Evolutionary conservation across 352 stramenopile genomes (phyloP), one percentile per base, ranked within the genome.

Genomic region (Pythium plurisporium): DNA sequence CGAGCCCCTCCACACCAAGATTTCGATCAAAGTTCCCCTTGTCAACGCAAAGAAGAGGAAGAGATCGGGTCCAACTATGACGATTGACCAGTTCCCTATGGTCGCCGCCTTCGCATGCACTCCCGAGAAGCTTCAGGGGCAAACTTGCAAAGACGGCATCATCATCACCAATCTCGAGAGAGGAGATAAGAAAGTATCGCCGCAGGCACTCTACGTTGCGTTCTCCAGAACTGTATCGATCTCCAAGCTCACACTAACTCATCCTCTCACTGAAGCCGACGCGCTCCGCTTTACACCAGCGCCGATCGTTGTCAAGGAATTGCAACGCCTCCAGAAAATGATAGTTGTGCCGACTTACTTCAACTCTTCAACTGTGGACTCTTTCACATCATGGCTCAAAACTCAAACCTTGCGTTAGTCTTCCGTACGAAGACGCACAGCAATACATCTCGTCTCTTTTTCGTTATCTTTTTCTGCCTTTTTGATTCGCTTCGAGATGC

Each of bases 101-200:
- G 34, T 55, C 6, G 22, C 48, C 1, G 48, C 48, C 4, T 55
- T 55, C 26, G 34, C 34, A 11, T 55, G 48, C 34, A 55, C 48
- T 1, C 48, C 48, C 0, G 48, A 55, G 37, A 55, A 55, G 17
- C 48, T 55, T 1, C 48, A 55, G 27, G 48, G 48, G 5, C 48
- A 46, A 15, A 55, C 48, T 0, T 55, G 48, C 36, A 55, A 55
- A 12, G 23, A 55, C 22, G 48, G 48, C 0, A 46, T 55, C 15
- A 37, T 46, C 0, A 1, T 55, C 12, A 10, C 15, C 11, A 46
- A 27, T 25, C 23, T 55, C 2, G 12, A 46, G 25, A n/a, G 33
- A n/a, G 30, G 5, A 17, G 5, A 5, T 2, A n/a, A 17, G 2
- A 12, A 10, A 1, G 7, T 54, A 1, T 54, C 47, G 0, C 33